Evolutionary conservation across 331 rosid species (phyloP), one percentile per base, ranked within the genome.

Genomic region (Malus hybrid): DNA sequence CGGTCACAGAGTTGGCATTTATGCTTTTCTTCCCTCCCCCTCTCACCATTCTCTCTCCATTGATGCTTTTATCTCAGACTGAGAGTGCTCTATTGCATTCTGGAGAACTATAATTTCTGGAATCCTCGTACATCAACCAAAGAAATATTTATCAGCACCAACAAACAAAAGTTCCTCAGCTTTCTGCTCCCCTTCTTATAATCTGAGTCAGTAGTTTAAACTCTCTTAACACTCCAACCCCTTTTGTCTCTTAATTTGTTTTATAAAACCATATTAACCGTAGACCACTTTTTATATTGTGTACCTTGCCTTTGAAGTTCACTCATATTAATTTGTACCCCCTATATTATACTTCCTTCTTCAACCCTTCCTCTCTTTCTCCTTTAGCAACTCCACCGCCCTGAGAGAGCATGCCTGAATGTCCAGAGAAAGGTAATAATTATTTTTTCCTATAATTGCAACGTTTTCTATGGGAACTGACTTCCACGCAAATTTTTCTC

Each of bases 391-490:
- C 78, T 46, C 68, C 77, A 79, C 70, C 78, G 66, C 76, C 73
- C 79, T 52, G 57, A 78, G 86, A 83, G 90, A 88, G 98, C 93
- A 90, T 92, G 99, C 99, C 84, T 92, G 99, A 88, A 95, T 95
- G 99, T 95, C 97, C 92, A 90, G 96, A 84, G 97, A 90, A 90
- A 95, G 99, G 99, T 95, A 75, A 82, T 28, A 10, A 62, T 24
- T 62, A 62, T 62, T 62, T 39, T 39, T 28, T 62, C 66, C 14
- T 24, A 6, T 62, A 28, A 62, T 62, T 62, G 66, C 36, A 28
- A 24, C 29, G 19, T 26, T 62, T 61, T 28, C 57, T 52, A 52
- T 16, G 10, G 10, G 10, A 52, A 6, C 57, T 16, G 57, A 52
- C 18, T 16, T 52, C 18, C 20, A 16, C 20, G 10, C 20, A 52